A percentile compares a stretch with the other conserved stretches of the same genome.
Evolutionary conservation across 345 rosid species (phyloP).

Genomic region (Geranium rotundifolium): DNA sequence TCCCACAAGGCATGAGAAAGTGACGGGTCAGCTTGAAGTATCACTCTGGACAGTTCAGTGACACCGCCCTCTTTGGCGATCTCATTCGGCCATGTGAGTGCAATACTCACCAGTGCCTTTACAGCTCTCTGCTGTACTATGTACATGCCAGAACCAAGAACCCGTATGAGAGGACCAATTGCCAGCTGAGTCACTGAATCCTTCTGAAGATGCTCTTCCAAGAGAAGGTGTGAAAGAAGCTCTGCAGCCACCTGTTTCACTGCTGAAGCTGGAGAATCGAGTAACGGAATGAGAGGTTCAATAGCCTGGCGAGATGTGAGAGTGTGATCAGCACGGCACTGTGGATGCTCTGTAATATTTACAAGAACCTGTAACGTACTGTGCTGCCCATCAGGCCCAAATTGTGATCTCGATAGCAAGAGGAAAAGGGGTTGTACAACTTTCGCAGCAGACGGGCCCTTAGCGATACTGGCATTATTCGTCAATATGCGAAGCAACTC

Average conservation of each 20-base stretch:
- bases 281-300: conserved; percentile 88
- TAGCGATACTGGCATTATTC: conserved; percentile 90
- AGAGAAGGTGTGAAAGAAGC: conserved; percentile 85
- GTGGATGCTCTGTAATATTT: conserved; percentile 90
- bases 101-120: conserved; percentile 91
- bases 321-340: conserved; percentile 74
- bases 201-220: conserved; percentile 85
- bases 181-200: conserved; percentile 69
- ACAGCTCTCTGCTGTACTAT: conserved; percentile 95
- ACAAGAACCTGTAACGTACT: conserved; percentile 92
- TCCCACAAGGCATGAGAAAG: conserved; percentile 91
- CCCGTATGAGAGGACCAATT: conserved; percentile 75
- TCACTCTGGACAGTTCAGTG: conserved; percentile 76
- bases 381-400: conserved; percentile 92
- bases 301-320: conserved; percentile 79
- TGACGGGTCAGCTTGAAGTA: conserved; percentile 91
- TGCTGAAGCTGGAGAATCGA: conserved; percentile 86
- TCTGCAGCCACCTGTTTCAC: conserved; percentile 97
- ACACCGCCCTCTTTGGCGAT: conserved; percentile 98
- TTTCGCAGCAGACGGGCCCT: conserved; percentile 87
- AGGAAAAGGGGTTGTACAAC: conserved; percentile 85
- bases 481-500: conserved; percentile 91
- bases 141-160: conserved; percentile 81
- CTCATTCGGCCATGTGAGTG: conserved; percentile 84
- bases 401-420: conserved; percentile 63